Evolutionary conservation across 2,329 filamentous ascomycete species (phyloP), one percentile per base, ranked within the genome.

Genomic region (Colletotrichum gloeosporioides): DNA sequence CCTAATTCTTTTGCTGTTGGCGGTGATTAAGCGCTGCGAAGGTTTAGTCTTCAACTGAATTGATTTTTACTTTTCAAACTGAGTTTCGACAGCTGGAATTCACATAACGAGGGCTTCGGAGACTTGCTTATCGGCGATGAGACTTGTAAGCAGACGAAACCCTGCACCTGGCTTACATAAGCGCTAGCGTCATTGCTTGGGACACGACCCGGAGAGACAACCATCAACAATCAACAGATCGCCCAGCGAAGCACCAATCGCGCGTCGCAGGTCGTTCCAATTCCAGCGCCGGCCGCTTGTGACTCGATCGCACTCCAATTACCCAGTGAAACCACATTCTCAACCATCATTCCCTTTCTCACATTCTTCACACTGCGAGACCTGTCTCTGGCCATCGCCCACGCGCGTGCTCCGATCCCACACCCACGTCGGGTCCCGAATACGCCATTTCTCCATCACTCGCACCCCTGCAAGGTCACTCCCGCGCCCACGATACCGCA

Each of bases 171-270:
- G 2, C 22, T 69, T 74, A 65, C 53, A 55, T 69, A 73, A 74
- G 63, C 65, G 8, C 25, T 6, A 73, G 66, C 70, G 70, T 69
- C 70, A 76, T 76, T 55, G 74, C 70, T 69, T 18, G 49, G 32
- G 18, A 74, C 44, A 55, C 68, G 16, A 32, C 44, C n/a, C 44
- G 3, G 44, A 53, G 44, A 15, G 39, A 27, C 22, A 34, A 16
- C 27, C 27, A 36, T 76, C 73, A 73, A 68, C 44, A 73, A 59
- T 73, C 74, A 73, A 73, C 44, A 76, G 73, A 76, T 69, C 64
- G 64, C 44, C 69, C 22, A 53, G 36, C 65, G 62, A 73, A 53
- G 44, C 36, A 65, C 70, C 55, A 53, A 65, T 53, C 71, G 34
- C 57, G 63, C 69, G 44, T 53, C 36, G 29, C 22, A n/a, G 15